Base-by-base conservation (phyloP, 257 asterid species). In the Petrea volubilis region DNA sequence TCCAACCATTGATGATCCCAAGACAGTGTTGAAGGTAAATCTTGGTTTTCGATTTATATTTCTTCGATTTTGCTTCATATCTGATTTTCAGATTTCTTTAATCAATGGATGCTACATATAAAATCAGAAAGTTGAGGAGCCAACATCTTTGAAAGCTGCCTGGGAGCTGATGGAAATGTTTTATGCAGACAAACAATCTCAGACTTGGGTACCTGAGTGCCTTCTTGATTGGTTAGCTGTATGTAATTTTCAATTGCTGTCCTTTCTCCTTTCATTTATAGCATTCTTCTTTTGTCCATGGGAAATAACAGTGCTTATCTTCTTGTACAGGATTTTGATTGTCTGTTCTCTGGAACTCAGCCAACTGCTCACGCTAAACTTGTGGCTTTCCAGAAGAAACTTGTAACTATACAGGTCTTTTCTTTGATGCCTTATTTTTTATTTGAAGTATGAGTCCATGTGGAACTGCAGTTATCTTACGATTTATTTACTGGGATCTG, bases 91-190 rank as follows among this genome's bases (percentile, higher is more conserved):
- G 57, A 36, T 40, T 72, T 70, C 63, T 64, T 55, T 67, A 40
- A 59, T 71, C 17, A 40, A 51, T 60, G 78, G 70, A 49, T 69
- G 57, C 14, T 60, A 36, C 76, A 38, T 70, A 41, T 64, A 64
- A 75, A 59, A 68, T 71, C 85, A 94, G 98, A 74, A 69, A 63
- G 81, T 63, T 70, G 90, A 80, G 79, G 91, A 83, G 78, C 92
- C 99, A 55, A 85, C 89, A 21, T 73, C 84, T 56, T 71, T 94
- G 82, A 89, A 75, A 86, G 97, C 97, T 77, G 99, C 97, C 38
- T 91, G 97, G 99, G 97, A 91, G 93, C 89, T 94, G 80, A 72
- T 94, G 88, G 97, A 91, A 77, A 78, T 89, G 60, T 94, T 94
- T 80, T 94, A 89, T 62, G 96, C 87, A 3, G 98, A 94, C 87